A percentile compares a stretch with the other conserved stretches of the same genome.
Conservation (phyloP, 2,329 filamentous ascomycete species). For the Zymoseptoria ardabiliae region DNA sequence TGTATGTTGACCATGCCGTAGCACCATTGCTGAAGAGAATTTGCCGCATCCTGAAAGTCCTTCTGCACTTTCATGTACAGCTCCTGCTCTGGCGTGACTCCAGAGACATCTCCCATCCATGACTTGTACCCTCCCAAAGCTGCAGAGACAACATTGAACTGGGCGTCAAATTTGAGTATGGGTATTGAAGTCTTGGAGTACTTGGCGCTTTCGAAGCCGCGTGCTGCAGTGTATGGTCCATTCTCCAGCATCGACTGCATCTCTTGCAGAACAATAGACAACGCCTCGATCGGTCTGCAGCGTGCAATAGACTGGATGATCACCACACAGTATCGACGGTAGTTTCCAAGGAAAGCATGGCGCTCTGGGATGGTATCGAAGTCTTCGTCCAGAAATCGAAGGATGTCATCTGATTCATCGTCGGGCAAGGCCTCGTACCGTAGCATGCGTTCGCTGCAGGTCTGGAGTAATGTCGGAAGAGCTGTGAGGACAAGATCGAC, state of each 20-base stretch:
- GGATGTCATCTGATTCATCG: constrained; percentile 70
- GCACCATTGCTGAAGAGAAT: constrained; percentile 55
- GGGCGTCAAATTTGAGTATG: constrained; percentile 75
- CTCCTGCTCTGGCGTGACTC: constrained; percentile 39
- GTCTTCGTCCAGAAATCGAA: constrained; percentile 81
- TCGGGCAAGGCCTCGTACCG: constrained; percentile 82
- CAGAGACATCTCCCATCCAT: constrained; percentile 51
- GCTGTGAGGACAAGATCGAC: constrained; percentile 53
- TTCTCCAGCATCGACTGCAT: constrained; percentile 67
- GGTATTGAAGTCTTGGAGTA: constrained; percentile 61
- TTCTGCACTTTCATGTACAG: constrained; percentile 48
- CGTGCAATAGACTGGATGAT: constrained; percentile 83
- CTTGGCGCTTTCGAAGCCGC: constrained; percentile 50
- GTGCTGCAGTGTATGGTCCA: constrained; percentile 60
- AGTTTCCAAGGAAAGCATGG: constrained; percentile 93
- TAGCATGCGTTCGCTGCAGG: constrained; percentile 74
- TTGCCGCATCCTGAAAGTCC: constrained; percentile 45
- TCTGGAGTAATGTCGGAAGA: constrained; percentile 70
- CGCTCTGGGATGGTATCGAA: constrained; percentile 91
- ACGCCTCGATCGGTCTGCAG: constrained; percentile 73
- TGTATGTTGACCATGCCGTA: constrained; percentile 60
- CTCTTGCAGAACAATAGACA: constrained; percentile 76
- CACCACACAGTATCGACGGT: constrained; percentile 79
- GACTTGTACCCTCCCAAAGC: constrained; percentile 82
- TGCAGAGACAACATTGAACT: constrained; percentile 83